Evolutionary conservation across 1,284 basidiomycete genomes (phyloP), one percentile per base, ranked within the genome.

Genomic region (Malassezia equina): DNA sequence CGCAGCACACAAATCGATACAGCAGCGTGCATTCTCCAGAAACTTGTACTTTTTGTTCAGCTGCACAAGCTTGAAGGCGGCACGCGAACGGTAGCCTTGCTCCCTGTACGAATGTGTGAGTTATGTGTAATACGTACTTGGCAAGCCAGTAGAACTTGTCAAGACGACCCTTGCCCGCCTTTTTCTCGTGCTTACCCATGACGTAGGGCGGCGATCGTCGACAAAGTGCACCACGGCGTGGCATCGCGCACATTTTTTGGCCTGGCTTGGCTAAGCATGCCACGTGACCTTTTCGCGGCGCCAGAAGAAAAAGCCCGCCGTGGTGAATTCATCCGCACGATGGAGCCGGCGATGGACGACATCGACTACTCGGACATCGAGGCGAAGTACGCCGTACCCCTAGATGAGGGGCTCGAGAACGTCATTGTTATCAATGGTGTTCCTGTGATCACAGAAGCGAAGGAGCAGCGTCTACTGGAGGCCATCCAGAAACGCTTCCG

Each of bases 31-130:
- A 47, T 82, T 81, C 71, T 93, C 89, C 36, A 98, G 81, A 71
- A 98, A 87, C 34, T 85, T 83, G 78, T 87, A 99, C 78, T 96
- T 96, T 75, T 95, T 93, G 81, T 99, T 98, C 63, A 99, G 80
- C 76, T 99, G 94, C 55, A 98, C 91, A 56, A 99, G 83, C 79
- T 99, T 99, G 85, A 98, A 99, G 3, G 94, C 94, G 21, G 94
- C 96, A 81, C 94, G 93, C 64, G 94, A 94, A 61, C 94, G 87
- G 76, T 93, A 99, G 59, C 94, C 94, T 80, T 98, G 94, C 78
- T 98, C 93, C 42, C 52, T 53, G 51, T 7, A 25, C 25, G 40
- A 15, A 23, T 21, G 46, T 36, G 45, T 31, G 28, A 53, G 42
- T 9, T 23, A 28, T 21, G 12, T 27, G 8, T 13, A 5, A 24